These are phyloP conservation scores for Moricandia moricandioides DNA, from an alignment of 345 rosid genomes.

Conservation along the genomic window DNA sequence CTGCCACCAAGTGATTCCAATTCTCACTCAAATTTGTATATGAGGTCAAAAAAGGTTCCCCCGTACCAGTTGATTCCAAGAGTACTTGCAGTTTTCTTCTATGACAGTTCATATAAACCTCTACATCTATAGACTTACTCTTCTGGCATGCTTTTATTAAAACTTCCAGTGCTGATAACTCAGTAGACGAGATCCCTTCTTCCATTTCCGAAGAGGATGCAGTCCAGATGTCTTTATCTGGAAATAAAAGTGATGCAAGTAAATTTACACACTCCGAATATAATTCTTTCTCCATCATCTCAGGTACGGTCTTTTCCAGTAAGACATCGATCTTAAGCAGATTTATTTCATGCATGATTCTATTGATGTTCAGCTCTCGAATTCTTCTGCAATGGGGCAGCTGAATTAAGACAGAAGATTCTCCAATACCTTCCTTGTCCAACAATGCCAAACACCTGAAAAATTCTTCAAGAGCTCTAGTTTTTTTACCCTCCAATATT, in stretches of 20 bases:
- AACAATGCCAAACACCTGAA: constrained; percentile 63
- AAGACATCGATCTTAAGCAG: constrained; percentile 67
- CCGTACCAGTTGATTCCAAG: constrained; percentile 49
- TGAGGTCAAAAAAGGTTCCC: constrained; percentile 39
- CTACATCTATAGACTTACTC: constrained; percentile 56
- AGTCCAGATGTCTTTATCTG: constrained; percentile 45
- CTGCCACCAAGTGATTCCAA: constrained; percentile 59
- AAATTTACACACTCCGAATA: constrained; percentile 60
- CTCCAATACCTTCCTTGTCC: constrained; percentile 42
- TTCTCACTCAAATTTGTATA: constrained; percentile 46
- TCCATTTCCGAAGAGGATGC: constrained; percentile 39
- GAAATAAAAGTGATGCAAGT: constrained; percentile 78
- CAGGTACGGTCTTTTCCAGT: constrained; percentile 66
- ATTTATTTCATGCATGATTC: constrained; percentile 71
- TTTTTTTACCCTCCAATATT: constrained; percentile 67
- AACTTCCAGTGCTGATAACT: constrained; percentile 69
- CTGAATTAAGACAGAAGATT: constrained; percentile 42
- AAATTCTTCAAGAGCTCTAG: constrained; percentile 71
- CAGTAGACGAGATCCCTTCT: constrained; percentile 50
- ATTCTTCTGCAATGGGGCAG: constrained; percentile 65
- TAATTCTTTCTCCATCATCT: constrained; percentile 72
- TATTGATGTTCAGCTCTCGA: constrained; percentile 58
- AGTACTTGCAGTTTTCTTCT: constrained; percentile 77
- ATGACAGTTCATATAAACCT: constrained; percentile 69
- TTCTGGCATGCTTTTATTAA: constrained; percentile 72